Conservation (phyloP, 2,329 filamentous ascomycete genomes). For the Graphilbum fragrans region DNA sequence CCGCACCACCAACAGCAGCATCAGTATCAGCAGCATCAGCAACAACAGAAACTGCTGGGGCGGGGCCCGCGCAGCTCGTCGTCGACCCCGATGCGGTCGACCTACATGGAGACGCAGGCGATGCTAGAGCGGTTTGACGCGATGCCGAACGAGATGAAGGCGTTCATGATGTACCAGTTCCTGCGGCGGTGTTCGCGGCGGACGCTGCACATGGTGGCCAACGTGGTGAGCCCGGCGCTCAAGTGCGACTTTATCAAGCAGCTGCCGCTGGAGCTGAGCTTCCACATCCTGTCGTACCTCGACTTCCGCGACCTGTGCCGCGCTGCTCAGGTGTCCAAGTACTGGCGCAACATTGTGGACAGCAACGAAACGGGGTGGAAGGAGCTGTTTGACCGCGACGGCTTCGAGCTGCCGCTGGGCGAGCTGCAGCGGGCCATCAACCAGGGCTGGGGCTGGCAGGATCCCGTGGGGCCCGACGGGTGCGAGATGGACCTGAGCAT, state of each 20-base stretch:
- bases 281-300: constrained; percentile 79
- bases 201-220: constrained; percentile 78
- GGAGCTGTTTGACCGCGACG: constrained; percentile 74
- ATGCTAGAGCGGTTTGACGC: constrained; percentile 86
- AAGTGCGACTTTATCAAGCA: constrained; percentile 87
- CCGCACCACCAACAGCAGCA: not conserved
- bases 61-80: constrained; percentile 9
- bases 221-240: constrained; percentile 82
- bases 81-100: constrained; percentile 20
- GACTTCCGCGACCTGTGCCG: constrained; percentile 77
- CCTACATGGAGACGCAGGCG: constrained; percentile 64
- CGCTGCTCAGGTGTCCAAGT: constrained; percentile 85
- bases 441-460: constrained; percentile 97
- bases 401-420: constrained; percentile 63
- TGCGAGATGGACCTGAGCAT: constrained; percentile 71
- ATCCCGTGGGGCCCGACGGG: constrained; percentile 61
- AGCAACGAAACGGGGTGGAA: constrained; percentile 95
- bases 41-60: constrained; percentile 1
- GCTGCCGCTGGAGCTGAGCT: constrained; percentile 73
- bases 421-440: constrained; percentile 77
- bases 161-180: constrained; percentile 93
- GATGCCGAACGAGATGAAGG: constrained; percentile 84
- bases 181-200: constrained; percentile 77
- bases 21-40: constrained; percentile 9
- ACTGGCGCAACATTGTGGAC: constrained; percentile 84